Evolutionary conservation across 2,329 filamentous ascomycete genomes (phyloP), one percentile per base, ranked within the genome.

Genomic region (Trichoderma pleuroti): DNA sequence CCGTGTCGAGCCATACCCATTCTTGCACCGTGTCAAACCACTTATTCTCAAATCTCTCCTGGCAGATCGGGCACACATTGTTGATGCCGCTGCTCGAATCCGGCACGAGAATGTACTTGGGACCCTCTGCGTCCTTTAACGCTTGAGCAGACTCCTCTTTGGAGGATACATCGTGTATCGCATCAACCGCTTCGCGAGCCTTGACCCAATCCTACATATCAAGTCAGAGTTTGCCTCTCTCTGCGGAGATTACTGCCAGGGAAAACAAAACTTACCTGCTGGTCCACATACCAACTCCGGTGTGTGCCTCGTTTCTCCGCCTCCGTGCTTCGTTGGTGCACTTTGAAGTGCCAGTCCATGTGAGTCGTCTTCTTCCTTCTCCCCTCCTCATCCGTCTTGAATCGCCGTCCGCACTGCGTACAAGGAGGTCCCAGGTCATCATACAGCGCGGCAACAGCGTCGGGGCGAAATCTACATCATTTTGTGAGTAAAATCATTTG

Each of bases 331-430:
- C 94, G 91, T 77, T 94, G 92, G 77, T 98, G 95, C 28, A 95
- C 94, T 70, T 92, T 91, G 83, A 99, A 99, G 81, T 99, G 96
- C 96, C 96, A 99, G 81, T 99, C 96, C 85, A 99, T 91, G 79
- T 99, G 96, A 4, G 91, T 90, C 28, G 91, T 93, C 83, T 98
- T 98, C 84, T 92, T 92, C 78, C 91, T 90, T 76, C 90, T 92
- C 14, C 95, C 95, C 74, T 92, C 90, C 14, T 90, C 88, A 62
- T 93, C 92, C 5, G 88, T 88, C 68, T 87, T 87, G 80, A 99
- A 99, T 2, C 96, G 91, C 72, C 94, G 89, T 28, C 95, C 96
- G 78, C 96, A 99, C 71, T 95, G 95, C 14, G 91, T 93, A 80
- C 96, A 99, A 70, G 94, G 92, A 71, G 94, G 92, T 0, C 95